Evolutionary conservation across 768 basidiomycete species (phyloP).

Genomic region (Russula compacta): DNA sequence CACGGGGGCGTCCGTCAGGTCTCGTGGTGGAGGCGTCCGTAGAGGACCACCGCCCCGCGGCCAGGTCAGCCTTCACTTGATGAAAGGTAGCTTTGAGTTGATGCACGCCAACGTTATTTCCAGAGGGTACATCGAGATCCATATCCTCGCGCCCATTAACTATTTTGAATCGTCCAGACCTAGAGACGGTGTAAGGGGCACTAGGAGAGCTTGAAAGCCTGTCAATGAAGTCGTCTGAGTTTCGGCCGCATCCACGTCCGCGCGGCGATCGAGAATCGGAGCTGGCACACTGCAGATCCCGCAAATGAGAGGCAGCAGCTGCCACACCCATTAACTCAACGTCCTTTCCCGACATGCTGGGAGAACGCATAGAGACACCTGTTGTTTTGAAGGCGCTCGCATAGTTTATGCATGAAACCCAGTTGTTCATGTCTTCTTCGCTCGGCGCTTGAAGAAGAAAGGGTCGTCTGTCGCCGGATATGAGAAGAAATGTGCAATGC

Average conservation of each 20-base stretch:
- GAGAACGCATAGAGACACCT: slow-evolving; percentile 71
- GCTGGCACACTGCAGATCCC: slow-evolving; percentile 46
- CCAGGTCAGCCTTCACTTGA: slow-evolving; percentile 78
- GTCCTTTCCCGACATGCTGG: slow-evolving; percentile 58
- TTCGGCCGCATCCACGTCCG: slow-evolving; percentile 31
- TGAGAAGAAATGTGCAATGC: slow-evolving; percentile 64
- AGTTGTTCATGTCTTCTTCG: slow-evolving; percentile 72
- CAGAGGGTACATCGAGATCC: slow-evolving; percentile 38
- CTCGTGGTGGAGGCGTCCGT: slow-evolving; percentile 26
- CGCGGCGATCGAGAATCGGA: slow-evolving; percentile 21
- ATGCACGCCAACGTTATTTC: slow-evolving; percentile 49
- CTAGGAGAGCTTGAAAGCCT: slow-evolving; percentile 6
- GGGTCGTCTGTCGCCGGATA: slow-evolving; percentile 69
- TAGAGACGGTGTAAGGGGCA: neutral
- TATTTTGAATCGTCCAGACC: slow-evolving; percentile 4
- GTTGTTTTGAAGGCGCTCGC: slow-evolving; percentile 85
- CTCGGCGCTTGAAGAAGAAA: slow-evolving; percentile 67
- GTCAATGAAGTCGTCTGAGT: slow-evolving; percentile 13
- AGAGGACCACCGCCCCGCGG: slow-evolving; percentile 37
- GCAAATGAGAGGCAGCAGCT: slow-evolving; percentile 76
- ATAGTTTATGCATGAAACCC: slow-evolving; percentile 91
- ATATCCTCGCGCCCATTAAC: slow-evolving; percentile 19
- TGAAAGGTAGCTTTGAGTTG: slow-evolving; percentile 80
- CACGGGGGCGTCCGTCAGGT: slow-evolving; percentile 25
- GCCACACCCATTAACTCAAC: slow-evolving; percentile 76